These are phyloP conservation scores for Hypoxylon sp. DNA, from an alignment of 2,329 filamentous ascomycete species.

Conservation along the genomic window DNA sequence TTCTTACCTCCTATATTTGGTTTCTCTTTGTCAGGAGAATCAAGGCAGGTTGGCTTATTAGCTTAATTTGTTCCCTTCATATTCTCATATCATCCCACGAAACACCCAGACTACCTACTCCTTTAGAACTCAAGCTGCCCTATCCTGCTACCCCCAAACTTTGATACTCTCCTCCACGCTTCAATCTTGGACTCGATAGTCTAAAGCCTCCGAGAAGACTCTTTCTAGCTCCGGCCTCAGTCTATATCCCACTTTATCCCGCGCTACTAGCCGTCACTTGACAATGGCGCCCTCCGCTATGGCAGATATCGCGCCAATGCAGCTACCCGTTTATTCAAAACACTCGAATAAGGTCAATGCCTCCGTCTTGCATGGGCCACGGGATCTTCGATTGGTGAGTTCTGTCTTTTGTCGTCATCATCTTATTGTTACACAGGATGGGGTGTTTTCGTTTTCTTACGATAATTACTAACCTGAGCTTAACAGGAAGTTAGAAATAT, in stretches of 20 bases:
- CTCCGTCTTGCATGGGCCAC: constrained; percentile 70
- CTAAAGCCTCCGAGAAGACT: constrained; percentile 16
- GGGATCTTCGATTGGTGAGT: constrained; percentile 71
- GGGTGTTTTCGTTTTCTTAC: constrained; percentile 2
- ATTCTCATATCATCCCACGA: constrained; percentile 36
- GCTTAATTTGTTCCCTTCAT: constrained; percentile 19
- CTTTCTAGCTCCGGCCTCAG: constrained; percentile 31
- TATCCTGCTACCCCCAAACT: constrained; percentile 30
- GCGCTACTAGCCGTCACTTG: constrained; percentile 52
- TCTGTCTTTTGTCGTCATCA: constrained; percentile 37
- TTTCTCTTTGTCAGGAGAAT: constrained; percentile 33
- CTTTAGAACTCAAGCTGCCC: constrained; percentile 24
- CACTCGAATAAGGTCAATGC: constrained; percentile 62
- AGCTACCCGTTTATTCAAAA: constrained; percentile 61
- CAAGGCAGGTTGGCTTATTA: constrained; percentile 26
- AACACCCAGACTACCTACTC: constrained; percentile 8
- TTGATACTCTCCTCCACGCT: constrained; percentile 25
- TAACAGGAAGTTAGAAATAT: constrained; percentile 66
- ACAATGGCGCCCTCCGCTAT: constrained; percentile 67
- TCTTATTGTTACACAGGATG: constrained; percentile 53
- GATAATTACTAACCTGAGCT: constrained; percentile 36
- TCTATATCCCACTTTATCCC: constrained; percentile 56
- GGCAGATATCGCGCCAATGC: constrained; percentile 61
- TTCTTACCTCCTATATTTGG: constrained; percentile 27
- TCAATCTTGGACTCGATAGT: constrained; percentile 14